These are phyloP conservation scores for Calonectria henricotiae DNA, from an alignment of 2,329 filamentous ascomycete genomes.

Conservation along the genomic window DNA sequence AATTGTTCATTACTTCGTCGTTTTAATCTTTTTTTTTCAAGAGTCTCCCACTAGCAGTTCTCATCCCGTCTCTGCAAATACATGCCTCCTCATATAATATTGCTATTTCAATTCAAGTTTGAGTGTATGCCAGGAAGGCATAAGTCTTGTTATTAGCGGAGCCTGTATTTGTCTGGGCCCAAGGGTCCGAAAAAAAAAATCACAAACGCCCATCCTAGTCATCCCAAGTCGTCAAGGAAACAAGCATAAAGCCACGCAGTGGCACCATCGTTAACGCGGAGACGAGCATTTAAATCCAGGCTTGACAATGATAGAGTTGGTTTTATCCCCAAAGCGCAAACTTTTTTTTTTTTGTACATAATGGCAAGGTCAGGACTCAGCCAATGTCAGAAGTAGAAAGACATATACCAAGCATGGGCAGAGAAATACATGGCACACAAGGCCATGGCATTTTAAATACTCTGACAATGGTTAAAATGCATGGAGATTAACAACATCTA, in stretches of 20 bases:
- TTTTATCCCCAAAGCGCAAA: neutral
- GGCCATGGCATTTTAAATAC: too few relatives aligned
- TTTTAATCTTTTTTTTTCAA: neutral
- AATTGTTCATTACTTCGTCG: neutral
- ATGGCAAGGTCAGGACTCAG: neutral
- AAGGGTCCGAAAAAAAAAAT: constrained; percentile 16
- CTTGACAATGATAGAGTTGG: neutral
- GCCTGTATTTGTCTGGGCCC: neutral
- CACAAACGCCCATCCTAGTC: neutral
- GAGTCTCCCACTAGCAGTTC: neutral
- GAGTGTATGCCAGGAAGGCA: neutral
- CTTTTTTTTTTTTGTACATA: neutral
- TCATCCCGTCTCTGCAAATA: neutral
- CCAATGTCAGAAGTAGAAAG: neutral
- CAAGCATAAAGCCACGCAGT: neutral
- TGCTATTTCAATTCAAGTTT: constrained; percentile 5
- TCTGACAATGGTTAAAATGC: too few relatives aligned
- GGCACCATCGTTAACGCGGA: constrained; percentile 13
- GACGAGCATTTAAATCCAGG: constrained; percentile 1
- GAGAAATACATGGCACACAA: too few relatives aligned
- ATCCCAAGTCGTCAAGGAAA: constrained; percentile 15
- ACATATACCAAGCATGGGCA: neutral
- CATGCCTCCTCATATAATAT: neutral
- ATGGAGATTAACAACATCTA: too few relatives aligned
- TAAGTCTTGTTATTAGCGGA: constrained; percentile 7